Evolutionary conservation across 2,329 filamentous ascomycete genomes (phyloP).

Genomic region (Fusarium vanettenii): DNA sequence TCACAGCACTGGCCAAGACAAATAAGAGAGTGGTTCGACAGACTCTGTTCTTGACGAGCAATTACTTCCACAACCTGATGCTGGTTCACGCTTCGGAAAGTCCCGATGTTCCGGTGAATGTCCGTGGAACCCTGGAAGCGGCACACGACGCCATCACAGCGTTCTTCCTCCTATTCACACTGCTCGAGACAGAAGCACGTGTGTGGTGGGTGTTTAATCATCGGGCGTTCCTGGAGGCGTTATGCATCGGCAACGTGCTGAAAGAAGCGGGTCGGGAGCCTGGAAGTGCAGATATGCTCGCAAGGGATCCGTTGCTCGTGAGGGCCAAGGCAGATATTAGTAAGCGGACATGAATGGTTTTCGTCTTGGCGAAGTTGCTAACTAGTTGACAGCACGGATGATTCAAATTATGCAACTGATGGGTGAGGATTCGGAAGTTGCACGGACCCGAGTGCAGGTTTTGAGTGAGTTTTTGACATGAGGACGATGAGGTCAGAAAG

Average conservation of each 20-base stretch:
- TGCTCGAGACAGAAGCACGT: conserved; percentile 77
- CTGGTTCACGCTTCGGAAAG: conserved; percentile 79
- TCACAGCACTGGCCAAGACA: conserved; percentile 65
- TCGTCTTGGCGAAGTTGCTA: conserved; percentile 4
- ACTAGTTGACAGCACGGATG: conserved; percentile 62
- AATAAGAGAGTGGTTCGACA: conserved; percentile 78
- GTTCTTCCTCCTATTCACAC: conserved; percentile 78
- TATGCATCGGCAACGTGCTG: conserved; percentile 73
- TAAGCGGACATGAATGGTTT: conserved; percentile 50
- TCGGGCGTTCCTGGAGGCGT: conserved; percentile 80
- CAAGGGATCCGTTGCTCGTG: conserved; percentile 68
- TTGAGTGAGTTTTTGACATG: conserved; percentile 63
- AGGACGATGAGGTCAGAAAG: conserved; percentile 4
- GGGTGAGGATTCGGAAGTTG: conserved; percentile 69
- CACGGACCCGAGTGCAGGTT: conserved; percentile 68
- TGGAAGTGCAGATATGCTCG: conserved; percentile 57
- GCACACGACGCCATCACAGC: conserved; percentile 79
- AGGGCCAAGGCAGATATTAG: conserved; percentile 70
- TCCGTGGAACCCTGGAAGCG: conserved; percentile 77
- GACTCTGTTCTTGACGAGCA: conserved; percentile 82
- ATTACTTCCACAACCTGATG: conserved; percentile 87
- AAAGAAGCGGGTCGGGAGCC: conserved; percentile 62
- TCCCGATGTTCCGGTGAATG: conserved; percentile 71
- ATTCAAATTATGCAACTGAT: conserved; percentile 72
- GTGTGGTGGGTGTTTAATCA: conserved; percentile 92